A percentile compares a stretch with the other conserved stretches of the same genome.
phyloP scores from a whole-genome alignment of 202 grass and related monocot species.

The Cymbopogon flexuosus region DNA sequence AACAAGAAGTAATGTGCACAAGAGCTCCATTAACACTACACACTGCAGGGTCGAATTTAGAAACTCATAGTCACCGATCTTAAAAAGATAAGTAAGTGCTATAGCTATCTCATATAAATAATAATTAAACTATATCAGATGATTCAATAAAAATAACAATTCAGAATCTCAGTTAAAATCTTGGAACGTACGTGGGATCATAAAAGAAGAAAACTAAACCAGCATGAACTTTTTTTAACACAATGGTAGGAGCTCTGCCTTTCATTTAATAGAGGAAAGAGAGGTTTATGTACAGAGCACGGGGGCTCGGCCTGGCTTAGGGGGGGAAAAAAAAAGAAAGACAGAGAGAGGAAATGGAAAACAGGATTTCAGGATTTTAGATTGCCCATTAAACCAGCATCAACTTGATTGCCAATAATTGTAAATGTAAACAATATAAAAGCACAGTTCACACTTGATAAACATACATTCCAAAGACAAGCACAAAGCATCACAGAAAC shows the following conservation, averaged over 20 bases:
- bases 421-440: not conserved
- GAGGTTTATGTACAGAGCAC: no score
- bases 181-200: not conserved
- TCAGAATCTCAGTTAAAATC: not conserved
- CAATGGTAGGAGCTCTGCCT: no score
- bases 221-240: not conserved
- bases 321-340: no score
- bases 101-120: not conserved
- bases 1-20: not conserved
- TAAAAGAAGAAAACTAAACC: not conserved
- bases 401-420: not conserved
- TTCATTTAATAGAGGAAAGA: no score
- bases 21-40: not conserved
- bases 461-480: not conserved
- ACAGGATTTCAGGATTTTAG: no score
- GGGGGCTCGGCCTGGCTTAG: no score
- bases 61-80: not conserved
- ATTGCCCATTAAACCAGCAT: not conserved
- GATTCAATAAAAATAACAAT: not conserved
- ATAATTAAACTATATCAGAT: not conserved
- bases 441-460: not conserved
- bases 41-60: not conserved
- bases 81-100: not conserved
- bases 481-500: not conserved
- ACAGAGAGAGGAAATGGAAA: no score